These are phyloP conservation scores for Plasmodium chabaudi DNA, from an alignment of 169 alveolate genomes.

Conservation along the genomic window DNA sequence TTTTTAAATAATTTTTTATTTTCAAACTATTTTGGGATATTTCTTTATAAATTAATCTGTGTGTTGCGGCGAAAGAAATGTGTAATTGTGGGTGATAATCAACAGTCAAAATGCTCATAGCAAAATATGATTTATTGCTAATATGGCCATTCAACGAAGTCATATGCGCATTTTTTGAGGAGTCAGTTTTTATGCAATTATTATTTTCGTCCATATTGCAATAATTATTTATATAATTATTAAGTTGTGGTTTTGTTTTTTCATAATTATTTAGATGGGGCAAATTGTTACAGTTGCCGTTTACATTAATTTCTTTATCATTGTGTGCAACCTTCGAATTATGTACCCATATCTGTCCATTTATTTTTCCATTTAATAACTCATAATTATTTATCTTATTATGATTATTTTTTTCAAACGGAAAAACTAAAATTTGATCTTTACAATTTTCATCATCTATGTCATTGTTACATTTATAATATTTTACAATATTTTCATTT, in stretches of 20 bases:
- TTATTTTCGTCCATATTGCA: not conserved
- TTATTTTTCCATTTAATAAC: not conserved
- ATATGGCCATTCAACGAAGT: no score
- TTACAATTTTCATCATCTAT: slow-evolving; percentile 31
- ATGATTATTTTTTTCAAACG: not conserved
- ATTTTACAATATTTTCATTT: slow-evolving; percentile 33
- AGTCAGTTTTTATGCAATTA: not conserved
- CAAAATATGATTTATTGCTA: not conserved
- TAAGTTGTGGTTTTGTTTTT: not conserved
- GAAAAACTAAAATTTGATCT: slow-evolving; percentile 52
- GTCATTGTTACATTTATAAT: slow-evolving; percentile 32
- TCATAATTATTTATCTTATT: not conserved
- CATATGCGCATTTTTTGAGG: not conserved
- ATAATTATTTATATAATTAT: not conserved
- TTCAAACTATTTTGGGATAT: slow-evolving; percentile 6
- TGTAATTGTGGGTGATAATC: slow-evolving; percentile 67
- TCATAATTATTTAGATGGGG: not conserved
- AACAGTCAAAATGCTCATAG: slow-evolving; percentile 32
- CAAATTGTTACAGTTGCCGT: not conserved
- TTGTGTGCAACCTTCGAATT: not conserved
- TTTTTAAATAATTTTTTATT: no score
- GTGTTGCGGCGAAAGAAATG: slow-evolving; percentile 65
- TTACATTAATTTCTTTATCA: not conserved
- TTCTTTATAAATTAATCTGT: slow-evolving; percentile 24
- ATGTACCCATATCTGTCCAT: not conserved